Conservation (phyloP, 768 basidiomycete species). For the Pisolithus sp. region DNA sequence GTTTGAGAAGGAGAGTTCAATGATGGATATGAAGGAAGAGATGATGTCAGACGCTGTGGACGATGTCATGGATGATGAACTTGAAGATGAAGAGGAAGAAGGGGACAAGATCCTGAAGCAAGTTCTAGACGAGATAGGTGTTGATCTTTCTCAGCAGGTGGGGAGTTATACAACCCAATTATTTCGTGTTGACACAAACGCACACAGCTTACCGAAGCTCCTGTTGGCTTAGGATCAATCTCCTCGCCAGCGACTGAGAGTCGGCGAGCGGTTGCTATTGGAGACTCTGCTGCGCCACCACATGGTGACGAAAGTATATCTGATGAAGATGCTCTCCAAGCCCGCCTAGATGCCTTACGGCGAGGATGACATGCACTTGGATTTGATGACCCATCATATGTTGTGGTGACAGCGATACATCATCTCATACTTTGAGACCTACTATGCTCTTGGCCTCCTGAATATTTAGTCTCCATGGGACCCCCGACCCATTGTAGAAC, state of each 20-base stretch:
- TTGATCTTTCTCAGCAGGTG: constrained; percentile 82
- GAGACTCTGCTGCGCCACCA: constrained; percentile 41
- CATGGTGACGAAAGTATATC: constrained; percentile 39
- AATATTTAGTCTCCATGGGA: constrained; percentile 76
- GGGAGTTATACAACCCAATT: constrained; percentile 6
- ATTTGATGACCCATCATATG: background rate
- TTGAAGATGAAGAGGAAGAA: constrained; percentile 92
- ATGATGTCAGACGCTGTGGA: constrained; percentile 99
- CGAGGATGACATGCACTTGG: constrained; percentile 38
- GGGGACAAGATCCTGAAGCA: constrained; percentile 93
- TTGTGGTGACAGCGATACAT: constrained; percentile 1
- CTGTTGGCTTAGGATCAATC: constrained; percentile 58
- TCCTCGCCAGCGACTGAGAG: constrained; percentile 56
- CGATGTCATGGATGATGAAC: constrained; percentile 91
- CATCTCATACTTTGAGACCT: constrained; percentile 36
- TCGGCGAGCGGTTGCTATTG: constrained; percentile 81
- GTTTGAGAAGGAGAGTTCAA: constrained; percentile 93
- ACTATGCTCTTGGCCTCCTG: constrained; percentile 71
- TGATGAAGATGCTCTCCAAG: constrained; percentile 92
- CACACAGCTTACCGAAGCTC: constrained; percentile 73
- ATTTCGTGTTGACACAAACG: constrained; percentile 8
- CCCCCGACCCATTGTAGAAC: constrained; percentile 90
- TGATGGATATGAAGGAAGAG: constrained; percentile 99
- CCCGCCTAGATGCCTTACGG: constrained; percentile 84
- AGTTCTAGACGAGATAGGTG: constrained; percentile 96